Evolutionary conservation across 225 moss, liverwort and hornwort genomes (phyloP), one percentile per base, ranked within the genome.

Genomic region (Thuidium tamariscinum): DNA sequence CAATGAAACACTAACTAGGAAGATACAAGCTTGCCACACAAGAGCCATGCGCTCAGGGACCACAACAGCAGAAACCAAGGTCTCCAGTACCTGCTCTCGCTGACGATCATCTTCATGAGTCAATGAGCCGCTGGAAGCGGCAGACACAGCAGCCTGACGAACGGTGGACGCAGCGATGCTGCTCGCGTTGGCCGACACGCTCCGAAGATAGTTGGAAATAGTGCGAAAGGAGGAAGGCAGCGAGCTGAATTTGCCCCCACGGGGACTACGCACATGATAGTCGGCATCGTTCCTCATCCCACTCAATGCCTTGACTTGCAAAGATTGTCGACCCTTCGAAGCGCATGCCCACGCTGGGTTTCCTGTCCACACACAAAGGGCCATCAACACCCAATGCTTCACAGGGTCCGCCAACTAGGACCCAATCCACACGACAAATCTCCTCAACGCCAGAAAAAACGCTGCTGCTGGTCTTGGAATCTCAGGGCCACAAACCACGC

Each of bases 261-360:
- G 93, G 93, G 97, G 97, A 99, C 97, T 97, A 89, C 95, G 94
- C 89, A 90, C 95, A 94, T 95, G 97, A 90, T 92, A 92, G 83
- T 95, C 94, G 89, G 95, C 95, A 95, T 99, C 95, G 97, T 99
- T 99, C 97, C 95, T 99, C 99, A 99, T 99, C 96, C 93, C 99
- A 97, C 92, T 95, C 88, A 86, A 86, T 76, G 85, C 92, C 84
- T 90, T 10, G 10, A 11, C 83, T 63, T 85, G 26, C 72, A 83
- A 34, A 88, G 54, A 62, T 91, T 83, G 59, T 84, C 76, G 34
- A 77, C 82, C 80, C 86, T 89, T 59, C 91, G 77, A 75, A 73
- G 93, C 89, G 95, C 96, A 95, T 96, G 94, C 96, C 95, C 95
- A 91, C 93, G 91, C 97, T 92, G 93, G 92, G 89, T 68, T 42